phyloP scores from a whole-genome alignment of 2,329 filamentous ascomycete genomes.

The Nemania sp. region DNA sequence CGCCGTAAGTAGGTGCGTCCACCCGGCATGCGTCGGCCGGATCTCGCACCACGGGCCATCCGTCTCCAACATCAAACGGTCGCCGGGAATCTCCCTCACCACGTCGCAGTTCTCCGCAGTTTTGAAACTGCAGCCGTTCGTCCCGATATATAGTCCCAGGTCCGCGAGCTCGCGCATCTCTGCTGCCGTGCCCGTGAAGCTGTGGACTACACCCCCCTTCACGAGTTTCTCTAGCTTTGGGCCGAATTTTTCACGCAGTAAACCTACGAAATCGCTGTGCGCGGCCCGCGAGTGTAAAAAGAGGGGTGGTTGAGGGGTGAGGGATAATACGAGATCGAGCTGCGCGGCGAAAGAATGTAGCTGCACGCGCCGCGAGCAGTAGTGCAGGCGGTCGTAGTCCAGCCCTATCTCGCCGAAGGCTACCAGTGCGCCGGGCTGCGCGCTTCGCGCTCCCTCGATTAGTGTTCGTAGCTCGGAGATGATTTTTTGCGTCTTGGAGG shows the following conservation, averaged over 20 bases:
- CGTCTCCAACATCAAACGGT: conserved; percentile 89
- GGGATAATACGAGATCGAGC: conserved; percentile 71
- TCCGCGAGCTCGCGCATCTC: conserved; percentile 83
- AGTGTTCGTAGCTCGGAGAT: conserved; percentile 66
- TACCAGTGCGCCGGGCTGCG: conserved; percentile 55
- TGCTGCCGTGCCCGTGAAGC: conserved; percentile 84
- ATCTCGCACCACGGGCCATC: conserved; percentile 99
- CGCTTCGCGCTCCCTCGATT: conserved; percentile 58
- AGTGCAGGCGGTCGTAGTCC: conserved; percentile 90
- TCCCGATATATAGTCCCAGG: conserved; percentile 84
- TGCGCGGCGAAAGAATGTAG: conserved; percentile 84
- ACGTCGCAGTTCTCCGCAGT: conserved; percentile 88
- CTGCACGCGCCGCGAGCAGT: conserved; percentile 78
- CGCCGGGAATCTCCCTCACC: conserved; percentile 75
- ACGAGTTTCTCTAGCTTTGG: conserved; percentile 66
- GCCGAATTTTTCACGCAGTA: conserved; percentile 65
- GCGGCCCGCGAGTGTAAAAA: conserved; percentile 93
- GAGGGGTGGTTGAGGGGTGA: conserved; percentile 76
- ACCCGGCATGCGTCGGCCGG: conserved; percentile 82
- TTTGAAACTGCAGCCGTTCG: conserved; percentile 97
- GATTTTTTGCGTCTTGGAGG: conserved; percentile 49
- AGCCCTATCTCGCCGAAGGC: conserved; percentile 96
- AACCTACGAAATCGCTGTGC: conserved; percentile 76
- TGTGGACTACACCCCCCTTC: conserved; percentile 84
- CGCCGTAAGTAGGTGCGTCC: conserved; percentile 63